Conservation (phyloP, 2,329 filamentous ascomycete species). For the Penicillium sp. region DNA sequence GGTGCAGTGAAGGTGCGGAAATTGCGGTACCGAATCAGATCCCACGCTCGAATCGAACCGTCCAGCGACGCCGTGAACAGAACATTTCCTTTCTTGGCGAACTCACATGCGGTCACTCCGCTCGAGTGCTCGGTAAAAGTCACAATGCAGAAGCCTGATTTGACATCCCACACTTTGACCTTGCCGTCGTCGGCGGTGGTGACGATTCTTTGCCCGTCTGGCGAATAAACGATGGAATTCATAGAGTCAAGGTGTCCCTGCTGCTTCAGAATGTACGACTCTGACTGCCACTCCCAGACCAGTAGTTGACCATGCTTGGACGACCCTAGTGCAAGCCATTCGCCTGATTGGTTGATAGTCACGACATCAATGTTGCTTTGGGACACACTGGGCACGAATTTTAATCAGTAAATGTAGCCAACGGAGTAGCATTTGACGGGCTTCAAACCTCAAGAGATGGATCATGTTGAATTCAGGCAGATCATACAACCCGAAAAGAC, state of each 20-base stretch:
- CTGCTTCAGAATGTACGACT: constrained; percentile 97
- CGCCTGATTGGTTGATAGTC: constrained; percentile 87
- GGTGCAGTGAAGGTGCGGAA: constrained; percentile 97
- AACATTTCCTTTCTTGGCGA: constrained; percentile 91
- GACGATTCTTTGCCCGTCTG: constrained; percentile 87
- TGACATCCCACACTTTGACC: constrained; percentile 97
- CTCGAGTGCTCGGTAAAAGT: constrained; percentile 97
- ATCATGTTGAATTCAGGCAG: constrained; percentile 95
- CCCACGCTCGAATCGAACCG: constrained; percentile 92
- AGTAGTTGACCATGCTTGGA: constrained; percentile 93
- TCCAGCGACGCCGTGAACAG: constrained; percentile 94
- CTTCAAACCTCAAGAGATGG: constrained; percentile 64
- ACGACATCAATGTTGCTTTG: constrained; percentile 96
- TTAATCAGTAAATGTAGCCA: constrained; percentile 9
- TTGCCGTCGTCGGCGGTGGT: constrained; percentile 96
- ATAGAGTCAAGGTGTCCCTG: constrained; percentile 96
- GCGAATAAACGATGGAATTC: constrained; percentile 89
- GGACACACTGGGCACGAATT: constrained; percentile 68
- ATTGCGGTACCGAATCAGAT: constrained; percentile 91
- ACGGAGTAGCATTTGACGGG: not conserved
- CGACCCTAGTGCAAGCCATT: constrained; percentile 96
- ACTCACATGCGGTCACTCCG: constrained; percentile 87
- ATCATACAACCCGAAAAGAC: constrained; percentile 90
- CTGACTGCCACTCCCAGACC: constrained; percentile 99
- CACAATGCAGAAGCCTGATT: constrained; percentile 94